Evolutionary conservation across 768 basidiomycete genomes (phyloP), one percentile per base, ranked within the genome.

Genomic region (Lanmaoa pseudosensibilis): DNA sequence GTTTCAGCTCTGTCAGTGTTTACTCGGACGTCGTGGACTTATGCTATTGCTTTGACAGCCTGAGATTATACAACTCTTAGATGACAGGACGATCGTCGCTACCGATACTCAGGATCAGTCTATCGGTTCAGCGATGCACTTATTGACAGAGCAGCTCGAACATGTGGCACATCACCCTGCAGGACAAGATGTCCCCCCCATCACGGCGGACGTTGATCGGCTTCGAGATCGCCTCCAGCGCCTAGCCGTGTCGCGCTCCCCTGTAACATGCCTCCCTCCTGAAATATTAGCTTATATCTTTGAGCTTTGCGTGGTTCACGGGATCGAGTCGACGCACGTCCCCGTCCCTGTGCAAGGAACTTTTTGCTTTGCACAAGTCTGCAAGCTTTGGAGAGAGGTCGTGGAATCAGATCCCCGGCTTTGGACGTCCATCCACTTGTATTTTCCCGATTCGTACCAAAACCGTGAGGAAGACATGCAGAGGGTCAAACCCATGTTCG

Each of bases 221-320:
- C 41, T 46, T 23, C 46, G 38, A 7, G 27, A 3, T 0, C 32
- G 18, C n/a, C 4, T 37, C n/a, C 36, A 18, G 6, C 25, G 11
- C 40, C 37, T 25, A 13, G 23, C 34, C 34, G 0, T 41, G 5
- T 8, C 32, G 33, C 30, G 5, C 46, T 54, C 55, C 18, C 59
- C 55, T 4, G 38, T 59, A 36, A 52, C 50, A n/a, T 40, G 47
- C 15, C 37, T 65, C 23, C 66, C 62, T 16, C 36, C 55, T 5
- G 61, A 84, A 73, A 69, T 82, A 78, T 50, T 77, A 32, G 27
- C 39, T 12, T 23, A 48, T 32, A 46, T 66, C 10, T 68, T 61
- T 32, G 54, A 55, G 21, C 9, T 57, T 16, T 60, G 34, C 40
- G 34, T 63, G 5, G n/a, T 3, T 23, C 21, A 5, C 21, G 34